These are phyloP conservation scores for Petrea volubilis DNA, from an alignment of 257 asterid species.

Conservation along the genomic window DNA sequence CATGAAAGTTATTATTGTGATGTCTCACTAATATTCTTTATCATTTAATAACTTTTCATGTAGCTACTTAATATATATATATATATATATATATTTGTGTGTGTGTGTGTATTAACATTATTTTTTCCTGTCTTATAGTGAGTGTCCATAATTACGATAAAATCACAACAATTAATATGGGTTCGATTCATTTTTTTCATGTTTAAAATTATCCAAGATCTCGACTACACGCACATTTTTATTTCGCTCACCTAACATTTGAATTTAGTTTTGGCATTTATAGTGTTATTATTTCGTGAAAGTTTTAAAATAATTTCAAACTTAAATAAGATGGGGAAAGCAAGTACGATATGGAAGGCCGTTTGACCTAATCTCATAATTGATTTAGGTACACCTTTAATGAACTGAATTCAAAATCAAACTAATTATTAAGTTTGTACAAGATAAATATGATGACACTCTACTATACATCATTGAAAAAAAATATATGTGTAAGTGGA, in stretches of 20 bases:
- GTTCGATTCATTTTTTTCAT: too few relatives aligned
- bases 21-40: too few relatives aligned
- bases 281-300: neutral
- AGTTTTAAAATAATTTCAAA: neutral
- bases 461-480: slow-evolving; percentile 14
- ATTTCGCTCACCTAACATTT: neutral
- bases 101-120: too few relatives aligned
- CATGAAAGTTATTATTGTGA: too few relatives aligned
- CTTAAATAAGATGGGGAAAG: slow-evolving; percentile 19
- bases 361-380: slow-evolving; percentile 39
- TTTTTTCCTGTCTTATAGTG: too few relatives aligned
- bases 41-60: too few relatives aligned
- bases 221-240: neutral
- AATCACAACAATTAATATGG: too few relatives aligned
- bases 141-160: too few relatives aligned
- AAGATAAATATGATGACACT: slow-evolving; percentile 25
- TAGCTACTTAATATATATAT: too few relatives aligned
- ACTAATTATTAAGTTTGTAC: neutral
- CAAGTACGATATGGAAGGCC: slow-evolving; percentile 16
- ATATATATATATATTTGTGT: too few relatives aligned
- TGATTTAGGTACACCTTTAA: slow-evolving; percentile 43
- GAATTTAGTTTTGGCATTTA: neutral
- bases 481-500: neutral
- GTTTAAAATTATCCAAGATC: too few relatives aligned
- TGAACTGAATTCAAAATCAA: slow-evolving; percentile 28